Percentiles rank a stretch among this genome's conserved stretches.
phyloP scores from a whole-genome alignment of 2,329 filamentous ascomycete genomes.

The Xylaria hypoxylon region DNA sequence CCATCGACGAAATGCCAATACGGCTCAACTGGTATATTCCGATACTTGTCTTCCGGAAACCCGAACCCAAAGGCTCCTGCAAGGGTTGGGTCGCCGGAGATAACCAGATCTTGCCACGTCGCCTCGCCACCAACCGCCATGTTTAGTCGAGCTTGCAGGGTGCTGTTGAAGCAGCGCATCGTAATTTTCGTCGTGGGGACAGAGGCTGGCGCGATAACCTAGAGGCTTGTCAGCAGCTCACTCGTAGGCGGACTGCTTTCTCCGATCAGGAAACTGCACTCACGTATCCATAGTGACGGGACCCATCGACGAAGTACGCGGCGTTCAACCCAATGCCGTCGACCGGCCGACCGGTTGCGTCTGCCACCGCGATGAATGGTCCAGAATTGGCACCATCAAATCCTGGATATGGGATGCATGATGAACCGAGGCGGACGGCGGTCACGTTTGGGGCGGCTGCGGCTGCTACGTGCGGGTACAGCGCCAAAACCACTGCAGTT shows the following conservation, averaged over 20 bases:
- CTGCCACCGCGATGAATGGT: constrained; percentile 34
- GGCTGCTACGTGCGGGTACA: background rate
- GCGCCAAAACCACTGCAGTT: background rate
- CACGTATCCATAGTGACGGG: constrained; percentile 33
- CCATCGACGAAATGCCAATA: constrained; percentile 39
- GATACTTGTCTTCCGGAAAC: constrained; percentile 27
- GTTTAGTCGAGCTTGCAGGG: constrained; percentile 33
- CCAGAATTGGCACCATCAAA: constrained; percentile 27
- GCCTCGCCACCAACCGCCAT: constrained; percentile 7
- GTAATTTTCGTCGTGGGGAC: constrained; percentile 28
- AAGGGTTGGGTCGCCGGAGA: constrained; percentile 36
- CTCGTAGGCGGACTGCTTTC: background rate
- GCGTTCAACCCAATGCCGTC: constrained; percentile 35
- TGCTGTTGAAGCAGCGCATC: constrained; percentile 36
- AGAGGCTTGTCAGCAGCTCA: constrained; percentile 12
- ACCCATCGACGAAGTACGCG: constrained; percentile 30
- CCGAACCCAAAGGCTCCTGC: constrained; percentile 36
- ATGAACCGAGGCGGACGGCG: constrained; percentile 27
- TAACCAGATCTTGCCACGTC: constrained; percentile 33
- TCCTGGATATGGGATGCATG: constrained; percentile 34
- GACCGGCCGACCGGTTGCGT: constrained; percentile 32
- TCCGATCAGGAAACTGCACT: constrained; percentile 1
- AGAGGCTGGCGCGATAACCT: constrained; percentile 33
- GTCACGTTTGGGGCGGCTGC: constrained; percentile 31
- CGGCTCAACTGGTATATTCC: constrained; percentile 30